Evolutionary conservation across 2,329 filamentous ascomycete species (phyloP).

Genomic region (Xylaria sp.): DNA sequence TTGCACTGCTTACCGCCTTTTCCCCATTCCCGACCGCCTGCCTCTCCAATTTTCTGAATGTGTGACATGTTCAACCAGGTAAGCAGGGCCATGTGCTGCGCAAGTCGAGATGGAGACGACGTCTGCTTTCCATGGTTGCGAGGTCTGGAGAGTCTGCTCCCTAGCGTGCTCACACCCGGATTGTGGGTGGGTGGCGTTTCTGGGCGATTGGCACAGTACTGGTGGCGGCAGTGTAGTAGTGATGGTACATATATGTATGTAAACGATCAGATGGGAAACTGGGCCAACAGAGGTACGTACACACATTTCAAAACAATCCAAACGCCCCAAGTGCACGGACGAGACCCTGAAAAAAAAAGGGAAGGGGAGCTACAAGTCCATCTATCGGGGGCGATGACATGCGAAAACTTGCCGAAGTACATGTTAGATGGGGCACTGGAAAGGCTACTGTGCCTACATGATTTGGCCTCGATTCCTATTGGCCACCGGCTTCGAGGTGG

Average conservation of each 20-base stretch:
- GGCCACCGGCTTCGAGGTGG: slow-evolving; percentile 31
- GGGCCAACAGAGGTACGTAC: neutral
- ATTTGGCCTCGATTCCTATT: slow-evolving; percentile 28
- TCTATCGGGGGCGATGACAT: slow-evolving; percentile 19
- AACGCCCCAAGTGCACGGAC: slow-evolving; percentile 13
- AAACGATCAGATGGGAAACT: neutral
- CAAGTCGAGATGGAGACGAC: slow-evolving; percentile 31
- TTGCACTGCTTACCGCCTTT: slow-evolving; percentile 40
- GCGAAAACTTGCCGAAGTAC: slow-evolving; percentile 25
- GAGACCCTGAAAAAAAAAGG: slow-evolving; percentile 35
- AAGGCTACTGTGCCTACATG: slow-evolving; percentile 22
- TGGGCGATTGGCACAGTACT: neutral
- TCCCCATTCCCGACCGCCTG: slow-evolving; percentile 23
- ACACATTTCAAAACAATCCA: neutral
- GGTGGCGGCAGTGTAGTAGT: neutral
- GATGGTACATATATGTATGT: neutral
- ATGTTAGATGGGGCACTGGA: slow-evolving; percentile 17
- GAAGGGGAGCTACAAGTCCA: slow-evolving; percentile 3
- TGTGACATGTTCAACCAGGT: slow-evolving; percentile 23
- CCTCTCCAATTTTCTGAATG: slow-evolving; percentile 13
- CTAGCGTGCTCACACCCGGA: slow-evolving; percentile 15
- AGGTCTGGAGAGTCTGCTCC: slow-evolving; percentile 6
- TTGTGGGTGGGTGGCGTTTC: slow-evolving; percentile 4
- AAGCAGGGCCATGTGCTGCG: slow-evolving; percentile 24
- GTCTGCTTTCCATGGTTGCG: slow-evolving; percentile 24